Conservation (phyloP, 192 early-diverging fungal species). For the Coemansia sp. region DNA sequence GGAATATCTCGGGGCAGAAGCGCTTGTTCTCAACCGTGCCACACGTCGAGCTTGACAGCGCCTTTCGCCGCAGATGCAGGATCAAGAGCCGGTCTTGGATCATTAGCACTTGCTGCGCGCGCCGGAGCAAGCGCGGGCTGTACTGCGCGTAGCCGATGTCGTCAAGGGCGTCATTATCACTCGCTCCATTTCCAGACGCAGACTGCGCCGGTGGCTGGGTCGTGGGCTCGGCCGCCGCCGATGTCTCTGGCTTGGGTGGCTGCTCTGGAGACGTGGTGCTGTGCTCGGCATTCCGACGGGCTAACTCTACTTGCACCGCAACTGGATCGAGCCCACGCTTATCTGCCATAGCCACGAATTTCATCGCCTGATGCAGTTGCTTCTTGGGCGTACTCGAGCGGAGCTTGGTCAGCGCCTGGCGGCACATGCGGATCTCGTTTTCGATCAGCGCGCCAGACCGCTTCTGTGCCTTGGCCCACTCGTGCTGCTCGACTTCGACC, state of each 20-base stretch:
- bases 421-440: slow-evolving; percentile 75
- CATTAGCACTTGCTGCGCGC: slow-evolving; percentile 77
- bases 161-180: slow-evolving; percentile 33
- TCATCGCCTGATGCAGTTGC: slow-evolving; percentile 82
- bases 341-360: slow-evolving; percentile 72
- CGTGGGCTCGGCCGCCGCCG: background rate
- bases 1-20: slow-evolving; percentile 94
- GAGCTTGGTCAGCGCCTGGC: slow-evolving; percentile 68
- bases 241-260: slow-evolving; percentile 1
- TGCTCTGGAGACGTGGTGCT: background rate
- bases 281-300: slow-evolving; percentile 32
- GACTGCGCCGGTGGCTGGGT: background rate
- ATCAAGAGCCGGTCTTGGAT: slow-evolving; percentile 75
- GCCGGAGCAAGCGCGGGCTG: slow-evolving; percentile 71
- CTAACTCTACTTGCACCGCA: slow-evolving; percentile 35
- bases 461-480: slow-evolving; percentile 91
- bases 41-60: slow-evolving; percentile 81
- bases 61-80: slow-evolving; percentile 78
- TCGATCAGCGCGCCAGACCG: slow-evolving; percentile 75
- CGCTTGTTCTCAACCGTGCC: slow-evolving; percentile 76
- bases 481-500: slow-evolving; percentile 86
- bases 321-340: slow-evolving; percentile 56
- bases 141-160: slow-evolving; percentile 64
- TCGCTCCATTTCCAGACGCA: background rate
- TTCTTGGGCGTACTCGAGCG: slow-evolving; percentile 73